Percentiles rank a stretch among this genome's conserved stretches.
Evolutionary conservation across 768 basidiomycete genomes (phyloP).

Genomic region (Mycena filopes): DNA sequence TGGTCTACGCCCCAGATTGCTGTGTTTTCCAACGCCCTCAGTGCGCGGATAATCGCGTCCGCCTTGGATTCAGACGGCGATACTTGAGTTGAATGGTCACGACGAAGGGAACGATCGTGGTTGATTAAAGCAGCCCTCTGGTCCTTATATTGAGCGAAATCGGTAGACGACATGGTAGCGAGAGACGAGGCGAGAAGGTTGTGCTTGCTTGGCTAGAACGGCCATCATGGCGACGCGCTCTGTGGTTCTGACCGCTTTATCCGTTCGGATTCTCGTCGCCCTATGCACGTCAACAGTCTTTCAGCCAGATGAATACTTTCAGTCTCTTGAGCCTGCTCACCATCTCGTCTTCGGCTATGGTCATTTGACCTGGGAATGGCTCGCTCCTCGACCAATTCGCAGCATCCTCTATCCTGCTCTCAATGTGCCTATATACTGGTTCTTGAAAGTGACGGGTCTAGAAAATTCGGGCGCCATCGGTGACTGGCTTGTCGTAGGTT

Average conservation of each 20-base stretch:
- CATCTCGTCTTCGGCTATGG: conserved; percentile 91
- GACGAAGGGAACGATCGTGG: conserved; percentile 60
- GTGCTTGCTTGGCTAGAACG: too few species aligned
- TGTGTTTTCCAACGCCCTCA: conserved; percentile 64
- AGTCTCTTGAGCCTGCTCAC: conserved; percentile 94
- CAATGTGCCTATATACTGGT: conserved; percentile 83
- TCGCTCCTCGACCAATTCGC: conserved; percentile 72
- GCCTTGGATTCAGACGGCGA: conserved; percentile 59
- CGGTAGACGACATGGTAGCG: conserved; percentile 6
- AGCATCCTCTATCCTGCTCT: conserved; percentile 85
- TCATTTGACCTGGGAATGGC: conserved; percentile 97
- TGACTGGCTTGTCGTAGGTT: conserved; percentile 72
- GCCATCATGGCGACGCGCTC: conserved; percentile 6
- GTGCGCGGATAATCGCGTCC: conserved; percentile 63
- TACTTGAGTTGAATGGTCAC: conserved; percentile 52
- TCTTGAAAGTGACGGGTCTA: conserved; percentile 65
- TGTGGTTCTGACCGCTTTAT: conserved; percentile 47
- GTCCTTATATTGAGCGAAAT: conserved; percentile 43
- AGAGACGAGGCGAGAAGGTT: neutral
- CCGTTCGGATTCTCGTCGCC: conserved; percentile 68
- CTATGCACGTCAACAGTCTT: conserved; percentile 86
- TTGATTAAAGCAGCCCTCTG: conserved; percentile 50
- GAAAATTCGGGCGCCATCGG: conserved; percentile 53
- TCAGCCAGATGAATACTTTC: conserved; percentile 98
- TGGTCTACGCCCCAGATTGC: conserved; percentile 70